Evolutionary conservation across 1,284 basidiomycete genomes (phyloP), one percentile per base, ranked within the genome.

Genomic region (Rhodotorula sp.): DNA sequence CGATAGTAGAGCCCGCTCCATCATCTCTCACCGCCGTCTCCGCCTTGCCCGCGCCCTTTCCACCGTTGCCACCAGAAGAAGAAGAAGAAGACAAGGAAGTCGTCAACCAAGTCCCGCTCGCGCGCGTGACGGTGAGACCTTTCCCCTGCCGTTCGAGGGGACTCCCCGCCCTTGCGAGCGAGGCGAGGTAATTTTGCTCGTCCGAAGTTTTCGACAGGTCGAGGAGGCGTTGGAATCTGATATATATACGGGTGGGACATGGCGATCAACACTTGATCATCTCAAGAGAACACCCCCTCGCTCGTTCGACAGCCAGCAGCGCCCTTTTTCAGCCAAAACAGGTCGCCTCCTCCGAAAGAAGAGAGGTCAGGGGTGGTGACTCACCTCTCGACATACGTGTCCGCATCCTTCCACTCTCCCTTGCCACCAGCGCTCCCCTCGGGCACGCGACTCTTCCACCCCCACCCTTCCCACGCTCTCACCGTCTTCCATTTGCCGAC

Each of bases 171-270:
- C 72, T 58, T 6, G 61, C 58, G 29, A 73, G 66, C 10, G 29
- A 49, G 10, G 54, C 57, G n/a, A 62, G 72, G 69, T 73, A 76
- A 31, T 34, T 23, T n/a, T 48, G 52, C 52, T 76, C 75, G 56
- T 76, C 75, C 0, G 73, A 61, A 2, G 57, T 39, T 4, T 47
- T 54, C 23, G 70, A 67, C 7, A 74, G 63, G 18, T 64, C 47
- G n/a, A 76, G n/a, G 8, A 76, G 61, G 29, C 75, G 75, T n/a
- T 69, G 58, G 23, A 69, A 51, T 4, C 74, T 76, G 29, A 29
- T 29, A 29, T 29, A 29, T 29, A 29, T 29, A 29, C 29, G 29
- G 29, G 60, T 23, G 6, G 0, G 26, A 5, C 51, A 52, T 52
- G 20, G 20, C 20, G 10, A n/a, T 23, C 18, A 10, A 20, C 47